Evolutionary conservation across 306 rosid genomes (phyloP).

Genomic region (Boehmeria nivea): DNA sequence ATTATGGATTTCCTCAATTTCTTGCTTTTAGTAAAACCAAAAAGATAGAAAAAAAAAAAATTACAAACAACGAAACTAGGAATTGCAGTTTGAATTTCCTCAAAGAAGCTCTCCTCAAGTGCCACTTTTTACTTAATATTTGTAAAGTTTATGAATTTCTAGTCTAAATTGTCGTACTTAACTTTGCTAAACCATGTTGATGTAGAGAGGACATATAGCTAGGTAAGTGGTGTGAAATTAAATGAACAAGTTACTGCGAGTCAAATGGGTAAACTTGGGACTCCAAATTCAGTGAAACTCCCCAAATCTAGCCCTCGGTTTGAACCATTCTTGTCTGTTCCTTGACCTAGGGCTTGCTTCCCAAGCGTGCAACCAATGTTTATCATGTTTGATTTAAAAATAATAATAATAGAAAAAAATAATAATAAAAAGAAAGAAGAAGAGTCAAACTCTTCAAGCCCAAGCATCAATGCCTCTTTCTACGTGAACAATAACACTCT

Average conservation of each 20-base stretch:
- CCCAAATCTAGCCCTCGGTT: conserved; percentile 74
- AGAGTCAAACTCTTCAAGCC: conserved; percentile 50
- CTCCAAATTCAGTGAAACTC: conserved; percentile 68
- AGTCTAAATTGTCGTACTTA: conserved; percentile 21
- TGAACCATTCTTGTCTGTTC: conserved; percentile 63
- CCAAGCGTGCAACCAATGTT: conserved; percentile 59
- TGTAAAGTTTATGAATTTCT: neutral
- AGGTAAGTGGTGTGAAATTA: conserved; percentile 33
- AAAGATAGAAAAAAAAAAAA: conserved; percentile 11
- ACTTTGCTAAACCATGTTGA: conserved; percentile 31
- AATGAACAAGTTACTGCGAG: conserved; percentile 28
- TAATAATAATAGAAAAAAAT: too few relatives aligned
- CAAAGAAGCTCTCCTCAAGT: neutral
- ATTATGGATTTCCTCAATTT: conserved; percentile 46
- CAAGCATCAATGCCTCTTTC: conserved; percentile 57
- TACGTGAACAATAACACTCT: conserved; percentile 40
- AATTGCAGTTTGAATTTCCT: conserved; percentile 12
- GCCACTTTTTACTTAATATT: neutral
- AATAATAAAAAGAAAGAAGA: neutral
- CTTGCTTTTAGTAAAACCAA: conserved; percentile 39
- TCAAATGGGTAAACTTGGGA: conserved; percentile 61
- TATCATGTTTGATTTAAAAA: neutral
- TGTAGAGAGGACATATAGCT: conserved; percentile 29
- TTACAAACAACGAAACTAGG: conserved; percentile 26
- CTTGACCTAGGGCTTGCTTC: conserved; percentile 66